Conservation (phyloP, 768 basidiomycete genomes). For the Termitomyces bulborhizus region DNA sequence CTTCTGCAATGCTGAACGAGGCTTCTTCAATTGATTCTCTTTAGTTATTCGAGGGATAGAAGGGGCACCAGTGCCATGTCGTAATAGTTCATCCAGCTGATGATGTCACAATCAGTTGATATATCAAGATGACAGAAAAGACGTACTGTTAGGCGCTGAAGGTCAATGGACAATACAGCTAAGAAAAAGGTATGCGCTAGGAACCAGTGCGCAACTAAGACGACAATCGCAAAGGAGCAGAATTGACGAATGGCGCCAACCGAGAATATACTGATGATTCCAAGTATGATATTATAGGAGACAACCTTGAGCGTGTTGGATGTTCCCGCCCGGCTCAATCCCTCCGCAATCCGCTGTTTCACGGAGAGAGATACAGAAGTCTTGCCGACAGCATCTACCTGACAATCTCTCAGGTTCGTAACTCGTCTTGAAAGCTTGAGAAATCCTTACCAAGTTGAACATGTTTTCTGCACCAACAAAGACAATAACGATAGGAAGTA, state of each 20-base stretch:
- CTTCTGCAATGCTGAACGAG: constrained; percentile 38
- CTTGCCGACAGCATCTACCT: constrained; percentile 81
- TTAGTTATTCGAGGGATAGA: constrained; percentile 23
- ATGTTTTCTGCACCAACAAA: constrained; percentile 98
- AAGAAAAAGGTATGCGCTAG: constrained; percentile 94
- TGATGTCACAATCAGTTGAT: constrained; percentile 6
- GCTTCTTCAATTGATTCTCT: constrained; percentile 28
- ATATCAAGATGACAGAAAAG: not conserved
- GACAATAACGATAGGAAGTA: constrained; percentile 89
- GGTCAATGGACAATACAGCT: constrained; percentile 91
- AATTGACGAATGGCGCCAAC: constrained; percentile 86
- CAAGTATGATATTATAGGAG: constrained; percentile 77
- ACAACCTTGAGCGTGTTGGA: constrained; percentile 91
- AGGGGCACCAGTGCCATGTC: constrained; percentile 56
- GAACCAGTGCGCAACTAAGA: constrained; percentile 96
- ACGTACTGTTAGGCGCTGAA: constrained; percentile 82
- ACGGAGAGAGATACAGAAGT: constrained; percentile 86
- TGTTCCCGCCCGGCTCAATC: constrained; percentile 83
- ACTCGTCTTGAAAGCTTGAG: not conserved
- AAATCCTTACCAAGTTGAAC: constrained; percentile 73
- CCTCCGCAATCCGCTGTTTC: constrained; percentile 87
- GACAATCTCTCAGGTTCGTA: constrained; percentile 10
- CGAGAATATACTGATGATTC: constrained; percentile 67
- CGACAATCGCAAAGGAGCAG: constrained; percentile 89
- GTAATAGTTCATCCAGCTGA: constrained; percentile 81